Conservation (phyloP, 1,284 basidiomycete species). For the Anthracocystis setariae region DNA sequence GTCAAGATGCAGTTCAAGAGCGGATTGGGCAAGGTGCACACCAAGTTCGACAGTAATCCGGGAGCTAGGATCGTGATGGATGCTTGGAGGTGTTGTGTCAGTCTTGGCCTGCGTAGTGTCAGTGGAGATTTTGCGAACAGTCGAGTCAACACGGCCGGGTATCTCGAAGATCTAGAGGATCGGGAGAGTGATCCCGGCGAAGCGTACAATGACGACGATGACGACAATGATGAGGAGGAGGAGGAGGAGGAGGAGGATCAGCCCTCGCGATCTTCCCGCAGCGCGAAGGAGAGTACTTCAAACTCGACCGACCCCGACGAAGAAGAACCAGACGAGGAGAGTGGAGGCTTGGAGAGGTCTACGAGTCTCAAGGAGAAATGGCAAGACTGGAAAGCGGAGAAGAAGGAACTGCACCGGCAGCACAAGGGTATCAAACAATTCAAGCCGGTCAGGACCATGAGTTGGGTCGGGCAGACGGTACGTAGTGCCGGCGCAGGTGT, state of each 20-base stretch:
- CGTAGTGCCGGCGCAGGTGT: slow-evolving; percentile 16
- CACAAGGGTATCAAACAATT: slow-evolving; percentile 47
- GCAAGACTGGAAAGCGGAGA: slow-evolving; percentile 45
- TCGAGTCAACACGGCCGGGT: slow-evolving; percentile 16
- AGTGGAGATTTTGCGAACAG: slow-evolving; percentile 42
- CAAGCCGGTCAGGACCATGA: slow-evolving; percentile 45
- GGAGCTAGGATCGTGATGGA: slow-evolving; percentile 46
- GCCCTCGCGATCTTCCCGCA: background rate
- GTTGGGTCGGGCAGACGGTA: slow-evolving; percentile 34
- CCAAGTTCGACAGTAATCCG: slow-evolving; percentile 36
- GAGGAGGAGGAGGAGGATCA: background rate
- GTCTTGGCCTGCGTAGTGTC: slow-evolving; percentile 33
- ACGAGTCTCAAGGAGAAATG: slow-evolving; percentile 38
- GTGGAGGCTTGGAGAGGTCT: slow-evolving; percentile 10
- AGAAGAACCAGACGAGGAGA: slow-evolving; percentile 10
- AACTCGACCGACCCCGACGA: background rate
- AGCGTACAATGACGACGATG: background rate
- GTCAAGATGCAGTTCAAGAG: slow-evolving; percentile 54
- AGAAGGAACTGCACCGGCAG: slow-evolving; percentile 45
- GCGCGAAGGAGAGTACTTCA: background rate
- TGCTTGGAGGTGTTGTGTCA: slow-evolving; percentile 48
- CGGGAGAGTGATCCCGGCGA: background rate
- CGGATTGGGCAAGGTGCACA: slow-evolving; percentile 49
- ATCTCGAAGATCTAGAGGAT: slow-evolving; percentile 13
- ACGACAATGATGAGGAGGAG: slow-evolving; percentile 5